These are phyloP conservation scores for Leccinum imitatum DNA, from an alignment of 768 basidiomycete species.

Conservation along the genomic window DNA sequence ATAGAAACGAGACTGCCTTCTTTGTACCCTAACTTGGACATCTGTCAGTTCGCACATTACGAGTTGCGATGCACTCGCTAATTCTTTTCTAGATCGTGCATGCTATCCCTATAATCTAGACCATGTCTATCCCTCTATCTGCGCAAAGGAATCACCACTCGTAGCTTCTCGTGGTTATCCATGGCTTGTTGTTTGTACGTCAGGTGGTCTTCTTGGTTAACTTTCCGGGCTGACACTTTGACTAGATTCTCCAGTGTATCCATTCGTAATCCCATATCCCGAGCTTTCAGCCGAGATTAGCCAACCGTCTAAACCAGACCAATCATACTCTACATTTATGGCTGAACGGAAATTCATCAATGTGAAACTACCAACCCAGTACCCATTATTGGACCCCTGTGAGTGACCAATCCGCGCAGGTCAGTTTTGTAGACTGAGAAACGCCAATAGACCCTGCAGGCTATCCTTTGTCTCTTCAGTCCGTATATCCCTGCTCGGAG, in stretches of 20 bases:
- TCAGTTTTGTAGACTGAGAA: background rate
- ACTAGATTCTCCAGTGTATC: constrained; percentile 26
- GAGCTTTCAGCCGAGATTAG: constrained; percentile 4
- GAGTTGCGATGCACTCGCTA: background rate
- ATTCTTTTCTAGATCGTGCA: constrained; percentile 32
- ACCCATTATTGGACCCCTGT: constrained; percentile 38
- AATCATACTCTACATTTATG: background rate
- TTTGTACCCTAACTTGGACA: constrained; percentile 24
- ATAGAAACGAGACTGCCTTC: constrained; percentile 10
- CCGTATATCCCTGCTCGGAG: constrained; percentile 20
- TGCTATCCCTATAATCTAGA: constrained; percentile 42
- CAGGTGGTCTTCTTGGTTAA: background rate
- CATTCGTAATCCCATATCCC: constrained; percentile 20
- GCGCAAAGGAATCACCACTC: constrained; percentile 2
- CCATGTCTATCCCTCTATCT: constrained; percentile 34
- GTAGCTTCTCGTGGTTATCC: constrained; percentile 32
- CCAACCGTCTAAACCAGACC: constrained; percentile 3
- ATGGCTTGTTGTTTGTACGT: constrained; percentile 39
- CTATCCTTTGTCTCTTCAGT: constrained; percentile 30
- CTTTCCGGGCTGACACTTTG: background rate
- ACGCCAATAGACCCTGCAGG: constrained; percentile 16
- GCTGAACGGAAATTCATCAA: background rate
- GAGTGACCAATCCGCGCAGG: constrained; percentile 9
- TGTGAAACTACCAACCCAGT: constrained; percentile 16
- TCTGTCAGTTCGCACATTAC: constrained; percentile 33